These are phyloP conservation scores for Mangifera indica DNA, from an alignment of 345 rosid genomes.

Conservation along the genomic window DNA sequence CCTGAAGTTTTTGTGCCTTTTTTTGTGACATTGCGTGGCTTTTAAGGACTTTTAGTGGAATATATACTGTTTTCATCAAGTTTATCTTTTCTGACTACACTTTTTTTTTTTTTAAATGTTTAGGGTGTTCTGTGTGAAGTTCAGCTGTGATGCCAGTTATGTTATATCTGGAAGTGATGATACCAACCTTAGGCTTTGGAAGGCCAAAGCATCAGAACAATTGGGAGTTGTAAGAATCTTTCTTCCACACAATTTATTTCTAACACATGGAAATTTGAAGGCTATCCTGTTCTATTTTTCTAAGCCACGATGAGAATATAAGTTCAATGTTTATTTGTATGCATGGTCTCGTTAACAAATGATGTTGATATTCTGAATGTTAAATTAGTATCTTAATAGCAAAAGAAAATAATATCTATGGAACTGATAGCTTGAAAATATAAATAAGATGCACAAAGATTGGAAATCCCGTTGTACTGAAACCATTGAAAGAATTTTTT, in stretches of 20 bases:
- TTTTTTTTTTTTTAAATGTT: background rate
- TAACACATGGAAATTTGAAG: background rate
- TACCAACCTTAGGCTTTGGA: constrained; percentile 92
- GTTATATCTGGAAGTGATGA: constrained; percentile 96
- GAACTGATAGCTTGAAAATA: background rate
- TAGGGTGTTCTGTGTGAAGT: constrained; percentile 93
- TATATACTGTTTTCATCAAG: background rate
- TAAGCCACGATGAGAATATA: background rate
- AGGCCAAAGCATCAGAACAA: constrained; percentile 97
- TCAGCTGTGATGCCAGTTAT: constrained; percentile 86
- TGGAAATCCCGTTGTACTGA: background rate
- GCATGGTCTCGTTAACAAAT: background rate
- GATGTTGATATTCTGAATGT: background rate
- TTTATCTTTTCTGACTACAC: constrained; percentile 21
- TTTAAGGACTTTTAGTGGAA: constrained; percentile 1
- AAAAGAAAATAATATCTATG: no score
- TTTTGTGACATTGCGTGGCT: background rate
- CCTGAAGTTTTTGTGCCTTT: background rate
- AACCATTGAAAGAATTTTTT: background rate
- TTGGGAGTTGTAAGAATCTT: constrained; percentile 80
- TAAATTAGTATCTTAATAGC: background rate
- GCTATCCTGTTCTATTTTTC: background rate
- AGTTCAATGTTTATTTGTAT: background rate
- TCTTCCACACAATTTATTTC: constrained; percentile 6
- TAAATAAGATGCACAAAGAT: background rate